A percentile compares a stretch with the other conserved stretches of the same genome.
These are phyloP conservation scores for Neurospora sp. DNA, from an alignment of 495 filamentous ascomycete genomes.

Conservation along the genomic window DNA sequence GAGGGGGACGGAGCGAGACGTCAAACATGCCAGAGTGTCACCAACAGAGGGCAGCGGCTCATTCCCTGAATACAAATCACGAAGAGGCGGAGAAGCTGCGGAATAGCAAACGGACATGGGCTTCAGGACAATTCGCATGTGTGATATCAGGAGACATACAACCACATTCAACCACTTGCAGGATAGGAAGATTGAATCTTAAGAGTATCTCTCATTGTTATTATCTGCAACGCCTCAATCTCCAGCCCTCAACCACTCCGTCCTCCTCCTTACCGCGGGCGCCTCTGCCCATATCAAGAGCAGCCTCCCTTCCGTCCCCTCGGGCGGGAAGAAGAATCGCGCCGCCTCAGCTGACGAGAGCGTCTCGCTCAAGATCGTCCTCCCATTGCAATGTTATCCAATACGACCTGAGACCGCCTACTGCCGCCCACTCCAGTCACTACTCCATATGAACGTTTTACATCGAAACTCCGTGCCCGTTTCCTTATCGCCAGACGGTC, in stretches of 20 bases:
- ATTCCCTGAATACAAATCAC: not conserved
- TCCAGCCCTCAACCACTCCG: not conserved
- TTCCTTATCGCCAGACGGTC: conserved; percentile 75
- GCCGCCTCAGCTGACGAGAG: conserved; percentile 21
- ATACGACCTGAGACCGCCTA: not conserved
- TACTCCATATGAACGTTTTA: conserved; percentile 82
- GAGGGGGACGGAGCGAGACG: not conserved
- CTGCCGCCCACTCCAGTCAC: conserved; percentile 53
- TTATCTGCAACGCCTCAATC: not conserved
- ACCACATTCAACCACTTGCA: not conserved
- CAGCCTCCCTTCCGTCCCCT: conserved; percentile 30
- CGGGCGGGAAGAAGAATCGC: conserved; percentile 33
- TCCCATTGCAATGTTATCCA: conserved; percentile 5
- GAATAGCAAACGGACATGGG: not conserved
- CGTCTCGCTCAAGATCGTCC: conserved; percentile 24
- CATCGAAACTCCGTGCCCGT: conserved; percentile 76
- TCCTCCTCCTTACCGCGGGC: conserved; percentile 28
- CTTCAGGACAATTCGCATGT: not conserved
- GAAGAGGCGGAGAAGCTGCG: not conserved
- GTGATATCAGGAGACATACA: not conserved
- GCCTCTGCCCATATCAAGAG: conserved; percentile 41
- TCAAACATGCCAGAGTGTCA: not conserved
- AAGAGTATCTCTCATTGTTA: not conserved
- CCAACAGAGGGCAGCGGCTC: not conserved
- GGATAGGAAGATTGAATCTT: not conserved